Base-by-base conservation (phyloP, 176 grass and related monocot species). In the Oryza coarctata region DNA sequence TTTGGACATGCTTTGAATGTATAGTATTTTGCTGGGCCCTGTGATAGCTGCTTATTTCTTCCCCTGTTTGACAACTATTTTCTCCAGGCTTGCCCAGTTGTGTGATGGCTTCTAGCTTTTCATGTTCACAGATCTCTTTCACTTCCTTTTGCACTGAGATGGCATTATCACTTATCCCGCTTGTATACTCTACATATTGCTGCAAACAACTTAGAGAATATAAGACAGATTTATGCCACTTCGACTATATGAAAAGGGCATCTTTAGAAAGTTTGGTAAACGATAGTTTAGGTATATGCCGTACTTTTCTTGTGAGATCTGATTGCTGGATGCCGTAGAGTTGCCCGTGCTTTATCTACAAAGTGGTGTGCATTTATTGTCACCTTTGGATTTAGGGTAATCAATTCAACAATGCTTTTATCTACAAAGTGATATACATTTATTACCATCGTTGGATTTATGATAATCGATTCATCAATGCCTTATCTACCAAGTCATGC, bases 1-100 rank as follows among this genome's bases (percentile, higher is more conserved):
- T 87, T 91, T 68, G 23, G n/a, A 84, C 57, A 75, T 91, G 73
- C 68, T 82, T 88, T 71, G 17, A 9, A 61, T 76, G 47, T 75
- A 26, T 68, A 70, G 47, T 83, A 70, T 66, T 71, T 40, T 71
- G n/a, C 57, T 36, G 41, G 75, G 68, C 40, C 73, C 39, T 85
- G 68, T 33, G 79, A 85, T 49, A 52, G 23, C 75, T 73, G 52
- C 45, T 34, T 66, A 26, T 57, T 66, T 63, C 65, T 35, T 69
- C 55, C 33, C 30, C 28, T 15, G 49, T 77, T 80, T 71, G 31
- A 45, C 35, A 67, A 52, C 36, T 9, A 73, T 27, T 74, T 80
- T 78, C 72, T 84, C 78, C 47, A 74, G 68, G 70, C 49, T 31
- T 31, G 50, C 78, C 63, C 71, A 65, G 64, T 73, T 85, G 9